Percentiles rank a stretch among this genome's conserved stretches.
Conservation (phyloP, 345 rosid species). For the Melaleuca quinquenervia region DNA sequence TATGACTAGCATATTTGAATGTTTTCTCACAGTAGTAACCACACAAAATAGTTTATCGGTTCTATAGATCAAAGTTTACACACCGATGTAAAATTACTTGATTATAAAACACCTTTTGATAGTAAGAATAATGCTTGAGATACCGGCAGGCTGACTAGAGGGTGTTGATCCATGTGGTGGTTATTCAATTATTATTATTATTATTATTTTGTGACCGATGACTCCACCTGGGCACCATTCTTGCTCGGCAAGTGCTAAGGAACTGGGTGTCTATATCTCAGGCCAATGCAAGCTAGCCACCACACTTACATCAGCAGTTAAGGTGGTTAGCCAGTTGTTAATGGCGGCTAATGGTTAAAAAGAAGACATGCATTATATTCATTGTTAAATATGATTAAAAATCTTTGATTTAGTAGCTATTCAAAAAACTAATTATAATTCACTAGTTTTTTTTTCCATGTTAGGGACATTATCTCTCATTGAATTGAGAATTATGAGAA, state of each 20-base stretch:
- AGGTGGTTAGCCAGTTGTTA: no score
- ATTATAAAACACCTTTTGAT: not conserved
- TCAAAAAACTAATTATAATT: no score
- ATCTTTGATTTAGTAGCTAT: not conserved
- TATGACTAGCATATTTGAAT: not conserved
- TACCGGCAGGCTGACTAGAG: not conserved
- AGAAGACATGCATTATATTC: not conserved
- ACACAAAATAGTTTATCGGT: not conserved
- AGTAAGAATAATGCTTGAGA: not conserved
- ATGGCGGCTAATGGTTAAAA: not conserved
- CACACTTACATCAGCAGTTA: no score
- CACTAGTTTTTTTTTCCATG: not conserved
- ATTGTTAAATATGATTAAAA: not conserved
- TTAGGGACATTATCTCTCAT: not conserved
- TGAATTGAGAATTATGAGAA: not conserved
- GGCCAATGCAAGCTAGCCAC: no score
- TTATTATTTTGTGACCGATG: no score
- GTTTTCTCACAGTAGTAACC: not conserved
- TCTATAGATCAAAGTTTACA: not conserved
- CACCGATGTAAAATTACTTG: not conserved
- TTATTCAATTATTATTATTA: no score
- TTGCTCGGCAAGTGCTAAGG: no score
- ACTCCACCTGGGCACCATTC: no score
- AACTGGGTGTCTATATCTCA: no score
- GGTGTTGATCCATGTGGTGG: not conserved